Conservation (phyloP, 148 eudicot species). For the Cornus controversa region DNA sequence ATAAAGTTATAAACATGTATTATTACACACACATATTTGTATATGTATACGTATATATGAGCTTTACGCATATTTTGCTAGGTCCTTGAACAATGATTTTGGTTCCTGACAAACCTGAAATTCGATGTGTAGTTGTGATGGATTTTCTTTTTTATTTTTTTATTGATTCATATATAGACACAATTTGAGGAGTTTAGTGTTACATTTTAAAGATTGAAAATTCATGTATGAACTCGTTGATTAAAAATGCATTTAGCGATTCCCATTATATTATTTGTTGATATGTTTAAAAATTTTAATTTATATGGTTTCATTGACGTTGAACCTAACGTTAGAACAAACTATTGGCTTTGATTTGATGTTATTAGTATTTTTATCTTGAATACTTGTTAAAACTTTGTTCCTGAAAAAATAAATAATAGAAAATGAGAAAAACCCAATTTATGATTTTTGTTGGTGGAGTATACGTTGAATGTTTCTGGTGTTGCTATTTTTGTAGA, state of each 20-base stretch:
- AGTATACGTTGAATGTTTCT: not conserved
- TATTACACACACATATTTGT: not conserved
- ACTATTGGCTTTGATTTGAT: not conserved
- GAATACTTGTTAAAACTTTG: not conserved
- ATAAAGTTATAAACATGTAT: too few species aligned
- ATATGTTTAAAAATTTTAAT: not conserved
- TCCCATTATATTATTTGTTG: not conserved
- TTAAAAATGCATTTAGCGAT: not conserved
- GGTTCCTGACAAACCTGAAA: not conserved
- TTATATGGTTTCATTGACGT: not conserved
- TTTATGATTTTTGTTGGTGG: not conserved
- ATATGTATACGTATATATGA: not conserved
- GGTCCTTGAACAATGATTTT: not conserved
- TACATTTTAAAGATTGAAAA: not conserved
- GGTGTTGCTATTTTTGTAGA: slow-evolving; percentile 31
- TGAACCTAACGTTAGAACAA: not conserved
- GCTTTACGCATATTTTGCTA: too few species aligned
- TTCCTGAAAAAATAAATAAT: too few species aligned
- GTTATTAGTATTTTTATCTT: not conserved
- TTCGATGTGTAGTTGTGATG: not conserved
- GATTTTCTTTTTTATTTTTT: not conserved
- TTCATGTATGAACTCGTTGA: not conserved
- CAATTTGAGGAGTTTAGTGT: not conserved
- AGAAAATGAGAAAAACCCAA: too few species aligned
- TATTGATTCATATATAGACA: not conserved